phyloP scores from a whole-genome alignment of 768 basidiomycete species.

The Mycena vulgaris region DNA sequence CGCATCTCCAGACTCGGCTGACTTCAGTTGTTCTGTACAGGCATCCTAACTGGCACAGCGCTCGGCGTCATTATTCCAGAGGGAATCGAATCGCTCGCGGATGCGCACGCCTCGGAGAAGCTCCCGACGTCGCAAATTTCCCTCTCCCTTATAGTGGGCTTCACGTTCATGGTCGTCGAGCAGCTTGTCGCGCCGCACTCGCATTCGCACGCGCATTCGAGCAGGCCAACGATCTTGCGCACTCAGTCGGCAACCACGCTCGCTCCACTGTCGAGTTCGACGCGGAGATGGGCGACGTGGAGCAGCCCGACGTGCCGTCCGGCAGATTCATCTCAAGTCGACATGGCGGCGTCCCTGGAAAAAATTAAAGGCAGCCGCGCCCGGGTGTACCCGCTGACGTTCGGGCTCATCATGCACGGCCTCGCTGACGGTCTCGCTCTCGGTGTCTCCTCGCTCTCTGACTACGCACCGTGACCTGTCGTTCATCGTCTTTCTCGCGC shows the following conservation, averaged over 20 bases:
- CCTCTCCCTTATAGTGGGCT: conserved; percentile 75
- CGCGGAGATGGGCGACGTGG: conserved; percentile 75
- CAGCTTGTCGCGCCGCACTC: conserved; percentile 70
- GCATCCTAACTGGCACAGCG: conserved; percentile 90
- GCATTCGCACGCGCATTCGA: conserved; percentile 51
- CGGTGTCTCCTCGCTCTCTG: conserved; percentile 78
- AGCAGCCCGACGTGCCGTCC: conserved; percentile 54
- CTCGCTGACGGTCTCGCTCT: conserved; percentile 94
- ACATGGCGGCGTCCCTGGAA: conserved; percentile 38
- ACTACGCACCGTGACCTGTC: conserved; percentile 68
- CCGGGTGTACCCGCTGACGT: conserved; percentile 78
- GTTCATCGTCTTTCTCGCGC: conserved; percentile 90
- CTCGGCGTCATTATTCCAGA: conserved; percentile 95
- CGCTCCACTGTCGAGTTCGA: conserved; percentile 71
- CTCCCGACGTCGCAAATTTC: conserved; percentile 71
- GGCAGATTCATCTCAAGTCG: conserved; percentile 42
- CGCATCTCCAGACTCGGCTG: conserved; percentile 31
- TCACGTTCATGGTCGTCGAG: conserved; percentile 74
- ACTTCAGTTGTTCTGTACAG: too few species aligned
- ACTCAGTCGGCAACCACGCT: conserved; percentile 43
- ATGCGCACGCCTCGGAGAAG: conserved; percentile 51
- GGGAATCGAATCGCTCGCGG: conserved; percentile 78
- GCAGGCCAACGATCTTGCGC: conserved; percentile 51
- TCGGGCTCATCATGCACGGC: conserved; percentile 91
- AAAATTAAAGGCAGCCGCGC: too few species aligned